Evolutionary conservation across 1,284 basidiomycete species (phyloP).

Genomic region (Cutaneotrichosporon spelunceum): DNA sequence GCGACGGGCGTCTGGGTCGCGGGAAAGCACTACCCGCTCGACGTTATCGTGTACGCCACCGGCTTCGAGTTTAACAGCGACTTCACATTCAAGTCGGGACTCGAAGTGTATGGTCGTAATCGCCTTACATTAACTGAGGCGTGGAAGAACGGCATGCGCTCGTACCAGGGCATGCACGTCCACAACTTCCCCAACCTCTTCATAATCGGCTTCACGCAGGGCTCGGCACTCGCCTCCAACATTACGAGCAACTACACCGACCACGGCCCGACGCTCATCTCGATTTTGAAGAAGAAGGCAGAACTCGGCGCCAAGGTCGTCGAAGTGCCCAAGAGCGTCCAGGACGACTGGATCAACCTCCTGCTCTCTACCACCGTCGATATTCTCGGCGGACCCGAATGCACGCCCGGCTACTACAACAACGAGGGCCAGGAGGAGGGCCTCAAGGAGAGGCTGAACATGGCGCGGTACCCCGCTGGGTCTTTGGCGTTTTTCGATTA

Average conservation of each 20-base stretch:
- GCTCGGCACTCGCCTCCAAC: conserved; percentile 13
- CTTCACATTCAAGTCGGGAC: conserved; percentile 11
- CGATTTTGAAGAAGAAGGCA: conserved; percentile 12
- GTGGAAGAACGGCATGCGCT: conserved; percentile 12
- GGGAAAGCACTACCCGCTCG: conserved; percentile 19
- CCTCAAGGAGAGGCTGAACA: conserved; percentile 7
- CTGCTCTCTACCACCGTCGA: background rate
- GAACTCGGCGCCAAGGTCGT: conserved; percentile 10
- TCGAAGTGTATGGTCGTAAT: too few species aligned
- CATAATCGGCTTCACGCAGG: conserved; percentile 9
- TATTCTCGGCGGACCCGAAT: conserved; percentile 10
- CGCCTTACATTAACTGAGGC: too few species aligned
- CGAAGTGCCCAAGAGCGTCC: background rate
- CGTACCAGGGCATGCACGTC: conserved; percentile 14
- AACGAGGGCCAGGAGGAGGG: conserved; percentile 18
- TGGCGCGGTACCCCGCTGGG: conserved; percentile 14
- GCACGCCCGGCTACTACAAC: conserved; percentile 20
- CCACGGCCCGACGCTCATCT: conserved; percentile 3
- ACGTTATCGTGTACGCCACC: conserved; percentile 16
- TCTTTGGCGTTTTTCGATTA: conserved; percentile 16
- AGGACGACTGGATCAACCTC: conserved; percentile 17
- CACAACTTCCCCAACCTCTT: conserved; percentile 23
- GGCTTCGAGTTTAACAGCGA: conserved; percentile 16
- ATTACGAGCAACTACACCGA: conserved; percentile 20
- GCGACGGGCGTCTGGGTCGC: conserved; percentile 15